phyloP scores from a whole-genome alignment of 2,329 filamentous ascomycete species.

The Beauveria scarabaeidicola region DNA sequence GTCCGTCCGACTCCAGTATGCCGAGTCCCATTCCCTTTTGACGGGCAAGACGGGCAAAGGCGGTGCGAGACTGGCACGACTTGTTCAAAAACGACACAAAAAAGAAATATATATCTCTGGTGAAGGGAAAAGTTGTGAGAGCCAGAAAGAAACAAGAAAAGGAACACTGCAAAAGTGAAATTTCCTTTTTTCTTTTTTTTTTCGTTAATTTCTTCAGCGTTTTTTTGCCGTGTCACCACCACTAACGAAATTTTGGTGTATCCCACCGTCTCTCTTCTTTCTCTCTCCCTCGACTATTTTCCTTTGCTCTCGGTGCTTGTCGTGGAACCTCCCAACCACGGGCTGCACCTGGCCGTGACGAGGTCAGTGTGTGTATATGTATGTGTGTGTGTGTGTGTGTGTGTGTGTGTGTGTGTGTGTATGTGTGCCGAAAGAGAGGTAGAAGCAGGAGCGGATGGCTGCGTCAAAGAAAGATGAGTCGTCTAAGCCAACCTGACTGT shows the following conservation, averaged over 20 bases:
- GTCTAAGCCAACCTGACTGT: no score
- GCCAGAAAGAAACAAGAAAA: not conserved
- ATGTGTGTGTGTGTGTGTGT: not conserved
- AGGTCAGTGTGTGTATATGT: not conserved
- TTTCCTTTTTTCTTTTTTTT: not conserved
- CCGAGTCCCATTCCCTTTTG: conserved; percentile 1
- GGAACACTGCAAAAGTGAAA: not conserved
- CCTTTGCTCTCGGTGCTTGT: not conserved
- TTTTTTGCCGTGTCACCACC: not conserved
- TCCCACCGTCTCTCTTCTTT: not conserved
- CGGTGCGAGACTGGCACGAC: not conserved
- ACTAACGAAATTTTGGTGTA: conserved; percentile 4
- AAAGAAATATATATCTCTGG: not conserved
- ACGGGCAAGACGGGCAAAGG: not conserved
- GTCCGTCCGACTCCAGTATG: conserved; percentile 3
- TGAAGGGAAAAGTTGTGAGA: no score
- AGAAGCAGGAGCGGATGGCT: not conserved
- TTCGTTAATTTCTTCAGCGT: not conserved
- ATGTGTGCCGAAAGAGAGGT: not conserved
- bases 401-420: not conserved
- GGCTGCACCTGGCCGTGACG: conserved; percentile 2
- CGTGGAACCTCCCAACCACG: not conserved
- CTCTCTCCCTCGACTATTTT: not conserved
- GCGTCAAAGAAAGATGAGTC: no score
- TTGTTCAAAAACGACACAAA: not conserved